Evolutionary conservation across 2,329 filamentous ascomycete genomes (phyloP), one percentile per base, ranked within the genome.

Genomic region (Orbilia javanica): DNA sequence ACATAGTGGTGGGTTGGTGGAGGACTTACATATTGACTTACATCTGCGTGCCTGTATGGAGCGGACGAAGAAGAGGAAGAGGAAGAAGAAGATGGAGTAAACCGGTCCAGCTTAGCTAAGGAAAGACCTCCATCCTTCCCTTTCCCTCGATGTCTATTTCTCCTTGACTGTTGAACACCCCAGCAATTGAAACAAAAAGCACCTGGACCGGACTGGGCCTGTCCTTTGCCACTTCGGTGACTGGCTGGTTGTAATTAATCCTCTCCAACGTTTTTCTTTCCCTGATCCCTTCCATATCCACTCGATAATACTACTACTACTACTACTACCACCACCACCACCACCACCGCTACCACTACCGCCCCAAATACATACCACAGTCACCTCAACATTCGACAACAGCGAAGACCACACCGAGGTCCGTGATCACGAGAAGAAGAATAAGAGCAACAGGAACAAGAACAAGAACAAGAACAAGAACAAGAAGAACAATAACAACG

Each of bases 121-220:
- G 27, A 55, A 55, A 20, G 13, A 29, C 25, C 20, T 55, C n/a
- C 8, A 22, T 55, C 36, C 52, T 53, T 57, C 8, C 55, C n/a
- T 34, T 42, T 42, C 55, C 31, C 34, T 60, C 31, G 52, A 36
- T 15, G 36, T 57, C 52, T 5, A 18, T 31, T 53, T 53, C 52
- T 57, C 52, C 52, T 57, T 29, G 18, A 11, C n/a, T 20, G 15
- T 44, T 7, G 4, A n/a, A 2, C 39, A 4, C 42, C 42, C 55
- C 55, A 60, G 55, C 34, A n/a, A 42, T 42, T 42, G 55, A 42
- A 60, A 60, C 53, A 25, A 25, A 60, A 39, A 25, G 53, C 18
- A 60, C 52, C 44, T 25, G 53, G 31, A 39, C 53, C 15, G 13
- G 39, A 7, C 39, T 42, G 39, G 31, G 34, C 55, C 31, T 60